phyloP scores from a whole-genome alignment of 495 filamentous ascomycete species.

The Aspergillus heteromorphus region DNA sequence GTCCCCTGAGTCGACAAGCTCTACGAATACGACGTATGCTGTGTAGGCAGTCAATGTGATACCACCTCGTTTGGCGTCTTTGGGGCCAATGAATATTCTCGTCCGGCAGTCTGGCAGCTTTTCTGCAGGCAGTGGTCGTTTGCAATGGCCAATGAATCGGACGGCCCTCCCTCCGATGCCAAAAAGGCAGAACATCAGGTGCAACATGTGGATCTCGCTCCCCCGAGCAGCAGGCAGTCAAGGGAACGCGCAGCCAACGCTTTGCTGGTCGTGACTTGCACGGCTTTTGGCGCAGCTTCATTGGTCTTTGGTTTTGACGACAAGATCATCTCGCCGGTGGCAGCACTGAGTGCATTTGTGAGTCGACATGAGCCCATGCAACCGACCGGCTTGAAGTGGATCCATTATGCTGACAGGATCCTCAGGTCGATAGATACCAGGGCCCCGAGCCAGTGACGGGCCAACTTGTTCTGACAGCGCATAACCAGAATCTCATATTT shows the following conservation, averaged over 20 bases:
- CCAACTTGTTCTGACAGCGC: conserved; percentile 26
- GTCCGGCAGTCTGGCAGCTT: not conserved
- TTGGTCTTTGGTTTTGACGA: conserved; percentile 38
- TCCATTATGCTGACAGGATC: not conserved
- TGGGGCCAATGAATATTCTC: not conserved
- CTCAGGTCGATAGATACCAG: conserved; percentile 31
- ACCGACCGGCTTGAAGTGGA: too few relatives aligned
- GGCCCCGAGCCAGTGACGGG: conserved; percentile 24
- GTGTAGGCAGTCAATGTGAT: not conserved
- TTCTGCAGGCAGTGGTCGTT: not conserved
- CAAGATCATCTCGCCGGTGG: conserved; percentile 37
- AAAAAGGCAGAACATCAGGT: conserved; percentile 5
- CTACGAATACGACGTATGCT: too few relatives aligned
- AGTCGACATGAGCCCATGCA: conserved; percentile 6
- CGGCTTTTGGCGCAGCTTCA: conserved; percentile 31
- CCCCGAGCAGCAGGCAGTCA: not conserved
- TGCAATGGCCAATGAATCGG: not conserved
- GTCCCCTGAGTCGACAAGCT: not conserved
- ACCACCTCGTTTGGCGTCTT: not conserved
- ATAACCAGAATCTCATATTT: conserved; percentile 34
- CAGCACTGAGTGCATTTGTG: conserved; percentile 31
- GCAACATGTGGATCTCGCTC: conserved; percentile 19
- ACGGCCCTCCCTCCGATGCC: not conserved
- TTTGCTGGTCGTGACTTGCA: conserved; percentile 27
- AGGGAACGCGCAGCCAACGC: conserved; percentile 21